Evolutionary conservation across 1,284 basidiomycete genomes (phyloP).

Genomic region (Ceratobasidium sp.): DNA sequence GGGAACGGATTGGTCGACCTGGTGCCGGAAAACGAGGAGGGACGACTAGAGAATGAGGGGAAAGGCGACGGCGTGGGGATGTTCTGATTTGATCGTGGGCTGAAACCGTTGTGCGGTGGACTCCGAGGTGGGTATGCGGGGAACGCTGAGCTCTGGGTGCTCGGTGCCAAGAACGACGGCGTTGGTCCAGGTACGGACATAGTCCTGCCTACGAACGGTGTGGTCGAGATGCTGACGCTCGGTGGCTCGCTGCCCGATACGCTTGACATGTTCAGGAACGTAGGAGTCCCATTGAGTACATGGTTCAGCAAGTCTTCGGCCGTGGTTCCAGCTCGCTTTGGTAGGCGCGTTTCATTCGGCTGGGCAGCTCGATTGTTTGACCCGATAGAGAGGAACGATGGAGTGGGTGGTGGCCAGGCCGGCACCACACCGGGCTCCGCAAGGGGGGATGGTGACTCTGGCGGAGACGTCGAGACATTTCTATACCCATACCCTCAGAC

Average conservation of each 20-base stretch:
- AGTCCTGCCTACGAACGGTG: background rate
- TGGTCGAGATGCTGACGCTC: background rate
- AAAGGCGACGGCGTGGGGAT: background rate
- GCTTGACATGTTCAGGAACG: slow-evolving; percentile 1
- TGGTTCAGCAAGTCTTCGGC: slow-evolving; percentile 68
- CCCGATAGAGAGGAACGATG: slow-evolving; percentile 38
- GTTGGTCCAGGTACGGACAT: slow-evolving; percentile 19
- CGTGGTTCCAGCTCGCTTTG: slow-evolving; percentile 53
- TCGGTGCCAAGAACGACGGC: slow-evolving; percentile 26
- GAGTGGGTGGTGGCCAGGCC: slow-evolving; percentile 37
- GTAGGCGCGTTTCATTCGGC: slow-evolving; percentile 29
- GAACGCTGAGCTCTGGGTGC: slow-evolving; percentile 7
- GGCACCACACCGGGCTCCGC: slow-evolving; percentile 37
- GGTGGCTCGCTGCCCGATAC: background rate
- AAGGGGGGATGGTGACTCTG: slow-evolving; percentile 23
- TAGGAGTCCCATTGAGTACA: slow-evolving; percentile 52
- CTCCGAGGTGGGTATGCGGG: slow-evolving; percentile 1
- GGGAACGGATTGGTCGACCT: background rate
- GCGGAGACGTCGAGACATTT: slow-evolving; percentile 36
- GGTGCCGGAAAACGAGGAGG: background rate
- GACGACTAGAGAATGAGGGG: slow-evolving; percentile 23
- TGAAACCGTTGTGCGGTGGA: slow-evolving; percentile 1
- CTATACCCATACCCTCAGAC: background rate
- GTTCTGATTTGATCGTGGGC: background rate
- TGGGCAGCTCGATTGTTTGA: slow-evolving; percentile 9